Conservation (phyloP, 78 protist species). For the Isochrysis galbana region DNA sequence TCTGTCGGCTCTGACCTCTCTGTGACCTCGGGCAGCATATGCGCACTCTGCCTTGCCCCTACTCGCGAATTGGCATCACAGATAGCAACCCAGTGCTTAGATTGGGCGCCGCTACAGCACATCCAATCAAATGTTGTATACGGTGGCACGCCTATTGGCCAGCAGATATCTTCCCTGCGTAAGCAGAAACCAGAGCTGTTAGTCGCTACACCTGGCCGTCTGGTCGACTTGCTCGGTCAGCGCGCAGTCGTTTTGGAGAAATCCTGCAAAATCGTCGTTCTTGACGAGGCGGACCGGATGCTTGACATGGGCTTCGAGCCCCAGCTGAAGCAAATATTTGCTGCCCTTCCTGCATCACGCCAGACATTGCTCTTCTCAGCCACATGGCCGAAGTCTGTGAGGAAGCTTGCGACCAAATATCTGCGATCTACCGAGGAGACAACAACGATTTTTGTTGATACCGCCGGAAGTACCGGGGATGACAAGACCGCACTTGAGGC, state of each 20-base stretch:
- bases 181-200: slow-evolving; percentile 14
- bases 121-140: slow-evolving; percentile 32
- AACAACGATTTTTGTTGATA: not conserved
- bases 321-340: not conserved
- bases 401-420: slow-evolving; percentile 40
- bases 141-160: slow-evolving; percentile 34
- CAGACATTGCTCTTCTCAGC: slow-evolving; percentile 58
- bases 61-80: slow-evolving; percentile 64
- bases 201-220: slow-evolving; percentile 71
- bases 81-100: slow-evolving; percentile 51
- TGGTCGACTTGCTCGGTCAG: not conserved
- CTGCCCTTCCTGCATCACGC: not conserved
- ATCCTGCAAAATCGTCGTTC: slow-evolving; percentile 47
- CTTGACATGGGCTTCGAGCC: slow-evolving; percentile 83
- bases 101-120: slow-evolving; percentile 33
- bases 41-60: slow-evolving; percentile 52
- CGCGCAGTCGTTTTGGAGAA: not conserved
- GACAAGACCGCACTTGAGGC: too few relatives aligned
- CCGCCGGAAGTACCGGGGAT: too few relatives aligned
- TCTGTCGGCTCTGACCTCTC: too few relatives aligned
- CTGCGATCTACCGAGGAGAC: not conserved
- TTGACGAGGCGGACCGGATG: slow-evolving; percentile 91
- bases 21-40: too few relatives aligned
- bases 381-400: slow-evolving; percentile 55
- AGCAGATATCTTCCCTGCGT: not conserved